Base-by-base conservation (phyloP, 257 asterid species). In the Solanum pinnatisectum region DNA sequence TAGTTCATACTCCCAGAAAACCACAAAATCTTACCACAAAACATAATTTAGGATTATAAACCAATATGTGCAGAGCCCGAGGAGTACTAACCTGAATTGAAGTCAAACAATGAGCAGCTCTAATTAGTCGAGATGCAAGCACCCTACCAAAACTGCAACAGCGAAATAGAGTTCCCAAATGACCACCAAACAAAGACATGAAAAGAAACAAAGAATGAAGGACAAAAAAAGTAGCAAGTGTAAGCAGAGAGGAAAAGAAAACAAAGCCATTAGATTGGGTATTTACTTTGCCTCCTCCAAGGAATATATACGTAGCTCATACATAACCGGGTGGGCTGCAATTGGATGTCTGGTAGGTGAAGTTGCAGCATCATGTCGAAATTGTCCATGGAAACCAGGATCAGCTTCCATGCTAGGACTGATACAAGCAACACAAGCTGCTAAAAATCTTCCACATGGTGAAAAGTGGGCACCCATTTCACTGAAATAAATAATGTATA, bases 61-160 rank as follows among this genome's bases (percentile, higher is more conserved):
- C 13, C 60, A 85, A 85, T 49, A 49, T 72, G 84, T 81, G 86
- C 63, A 18, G 56, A 85, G 60, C 68, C 63, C 49, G 65, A 88
- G 18, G 89, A 84, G 23, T 78, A 90, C 94, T 87, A 89, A 95
- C 99, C 98, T 97, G 99, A 91, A 97, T 96, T 33, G 99, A 96
- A 79, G 99, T 97, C 92, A 97, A 94, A 90, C 99, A 97, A 92
- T 97, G 99, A 89, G 99, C 99, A 84, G 99, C 99, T 94, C 98
- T 96, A 87, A 97, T 94, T 14, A 98, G 96, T 82, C 99, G 94
- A 71, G 99, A 97, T 79, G 94, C 94, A 84, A 97, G 93, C 85
- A 97, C 98, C 11, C 83, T 88, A 63, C 99, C 99, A 89, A 96
- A 97, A 65, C 99, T 97, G 91, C 91, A 93, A 73, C 40, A 30